Base-by-base conservation (phyloP, 2,329 filamentous ascomycete genomes). In the Drechslerella stenobrocha region DNA sequence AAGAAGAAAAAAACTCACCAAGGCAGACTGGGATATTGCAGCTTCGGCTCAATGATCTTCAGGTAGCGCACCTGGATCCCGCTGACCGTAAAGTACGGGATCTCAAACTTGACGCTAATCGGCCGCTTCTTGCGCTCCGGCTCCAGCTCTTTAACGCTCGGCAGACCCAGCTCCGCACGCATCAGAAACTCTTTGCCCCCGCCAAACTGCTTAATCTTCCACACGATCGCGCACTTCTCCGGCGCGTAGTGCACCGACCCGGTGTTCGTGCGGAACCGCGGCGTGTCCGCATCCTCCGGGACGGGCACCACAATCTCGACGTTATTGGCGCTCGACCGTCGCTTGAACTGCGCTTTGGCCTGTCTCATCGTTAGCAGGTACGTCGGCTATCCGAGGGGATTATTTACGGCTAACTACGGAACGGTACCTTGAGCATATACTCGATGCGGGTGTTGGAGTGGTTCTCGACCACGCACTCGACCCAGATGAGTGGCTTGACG, bases 201-300 rank as follows among this genome's bases (percentile, higher is more conserved):
- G 44, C 93, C 93, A 77, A 98, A 98, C 75, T 98, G 93, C 81
- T 98, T 98, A 77, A 98, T 98, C 81, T 98, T 98, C 93, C 93
- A 98, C 51, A 98, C 88, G 73, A 98, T 98, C 64, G 92, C 92
- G 70, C 89, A 95, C 75, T 96, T 92, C 77, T 98, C 93, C 0
- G 93, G 93, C 2, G 92, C 92, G 76, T 98, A 98, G 79, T 98
- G 93, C 9, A 98, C 93, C 26, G 88, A 90, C 57, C 93, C 93
- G 70, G 98, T 95, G 76, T 97, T 98, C 32, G 93, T 98, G 53
- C 93, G 85, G 83, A 98, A 98, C 44, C 93, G 86, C 8, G 93
- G 93, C 1, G 89, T 90, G 77, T 98, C 93, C 69, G 93, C 93
- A 76, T 98, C 93, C 76, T 98, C 93, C 20, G 93, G 93, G 1